A percentile compares a stretch with the other conserved stretches of the same genome.
Conservation (phyloP, 2,329 filamentous ascomycete species). For the Cryphonectria nitschkei region DNA sequence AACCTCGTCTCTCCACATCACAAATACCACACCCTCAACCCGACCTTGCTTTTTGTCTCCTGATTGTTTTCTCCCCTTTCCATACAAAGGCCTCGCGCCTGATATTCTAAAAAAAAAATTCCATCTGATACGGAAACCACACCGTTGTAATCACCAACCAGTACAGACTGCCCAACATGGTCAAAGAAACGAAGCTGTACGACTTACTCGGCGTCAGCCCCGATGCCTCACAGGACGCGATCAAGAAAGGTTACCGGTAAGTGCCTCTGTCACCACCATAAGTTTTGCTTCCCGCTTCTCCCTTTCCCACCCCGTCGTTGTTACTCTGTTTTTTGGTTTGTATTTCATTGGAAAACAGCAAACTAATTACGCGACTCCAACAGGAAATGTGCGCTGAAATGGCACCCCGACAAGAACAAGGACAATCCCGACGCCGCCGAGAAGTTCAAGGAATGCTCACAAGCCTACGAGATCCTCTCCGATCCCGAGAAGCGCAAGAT, state of each 20-base stretch:
- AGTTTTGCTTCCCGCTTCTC: background rate
- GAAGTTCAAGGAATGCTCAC: constrained; percentile 97
- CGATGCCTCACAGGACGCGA: constrained; percentile 84
- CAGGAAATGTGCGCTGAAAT: constrained; percentile 87
- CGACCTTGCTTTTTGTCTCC: background rate
- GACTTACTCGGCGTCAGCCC: constrained; percentile 81
- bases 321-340: background rate
- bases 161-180: constrained; percentile 63
- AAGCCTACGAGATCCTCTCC: constrained; percentile 97
- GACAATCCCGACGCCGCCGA: constrained; percentile 83
- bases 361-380: constrained; percentile 41
- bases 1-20: background rate
- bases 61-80: constrained; percentile 12
- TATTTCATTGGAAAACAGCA: background rate
- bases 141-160: background rate
- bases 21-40: constrained; percentile 12
- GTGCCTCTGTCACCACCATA: constrained; percentile 33
- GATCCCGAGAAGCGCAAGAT: constrained; percentile 96
- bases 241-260: constrained; percentile 94
- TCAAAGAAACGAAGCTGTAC: constrained; percentile 94
- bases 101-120: background rate
- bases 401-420: constrained; percentile 98
- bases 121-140: background rate
- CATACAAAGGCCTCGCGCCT: constrained; percentile 22
- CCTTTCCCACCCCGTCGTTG: background rate